Conservation (phyloP, 2,329 filamentous ascomycete genomes). For the Teratosphaeria pseudoeucalypti region DNA sequence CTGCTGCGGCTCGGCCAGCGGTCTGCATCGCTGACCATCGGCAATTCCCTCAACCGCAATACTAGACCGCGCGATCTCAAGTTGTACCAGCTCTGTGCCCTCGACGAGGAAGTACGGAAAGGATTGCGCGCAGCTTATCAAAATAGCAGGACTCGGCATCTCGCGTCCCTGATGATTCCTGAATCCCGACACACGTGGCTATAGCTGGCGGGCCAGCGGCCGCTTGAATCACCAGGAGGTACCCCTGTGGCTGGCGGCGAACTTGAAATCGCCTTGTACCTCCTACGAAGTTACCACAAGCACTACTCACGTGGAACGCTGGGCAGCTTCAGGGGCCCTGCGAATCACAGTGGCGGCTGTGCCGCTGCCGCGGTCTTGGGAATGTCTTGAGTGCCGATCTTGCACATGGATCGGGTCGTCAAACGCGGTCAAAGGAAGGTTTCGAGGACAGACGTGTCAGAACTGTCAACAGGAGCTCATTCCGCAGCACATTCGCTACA, state of each 20-base stretch:
- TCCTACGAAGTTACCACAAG: background rate
- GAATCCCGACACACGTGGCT: background rate
- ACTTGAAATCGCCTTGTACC: background rate
- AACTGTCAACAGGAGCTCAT: background rate
- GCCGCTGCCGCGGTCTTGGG: background rate
- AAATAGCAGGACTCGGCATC: background rate
- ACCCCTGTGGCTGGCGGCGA: too few species aligned
- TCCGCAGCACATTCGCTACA: background rate
- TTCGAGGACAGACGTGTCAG: background rate
- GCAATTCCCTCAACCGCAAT: too few species aligned
- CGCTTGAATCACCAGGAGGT: background rate
- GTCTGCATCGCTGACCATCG: background rate
- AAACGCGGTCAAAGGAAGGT: too few species aligned
- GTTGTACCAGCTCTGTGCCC: background rate
- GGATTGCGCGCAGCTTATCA: background rate
- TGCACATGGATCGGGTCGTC: too few species aligned
- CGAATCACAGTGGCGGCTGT: background rate
- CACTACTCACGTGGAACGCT: background rate
- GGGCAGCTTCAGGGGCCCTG: background rate
- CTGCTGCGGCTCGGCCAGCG: background rate
- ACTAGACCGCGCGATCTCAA: too few species aligned
- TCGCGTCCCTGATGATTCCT: background rate
- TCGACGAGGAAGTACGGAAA: background rate
- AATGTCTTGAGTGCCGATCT: background rate
- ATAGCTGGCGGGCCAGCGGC: background rate